Evolutionary conservation across 2,329 filamentous ascomycete genomes (phyloP).

Genomic region (Botryotinia narcissicola): DNA sequence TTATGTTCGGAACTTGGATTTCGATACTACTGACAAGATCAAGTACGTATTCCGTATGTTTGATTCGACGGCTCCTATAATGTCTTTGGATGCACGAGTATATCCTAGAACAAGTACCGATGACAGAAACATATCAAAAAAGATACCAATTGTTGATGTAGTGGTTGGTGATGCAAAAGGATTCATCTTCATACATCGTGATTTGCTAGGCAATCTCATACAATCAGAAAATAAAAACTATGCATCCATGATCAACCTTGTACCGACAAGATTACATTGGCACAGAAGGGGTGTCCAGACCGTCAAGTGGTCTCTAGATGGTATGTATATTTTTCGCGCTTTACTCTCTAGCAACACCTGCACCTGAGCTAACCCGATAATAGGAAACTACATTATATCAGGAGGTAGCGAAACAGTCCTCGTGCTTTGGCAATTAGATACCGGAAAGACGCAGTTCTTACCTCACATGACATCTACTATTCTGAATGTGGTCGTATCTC

Average conservation of each 20-base stretch:
- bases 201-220: slow-evolving; percentile 58
- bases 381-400: slow-evolving; percentile 90
- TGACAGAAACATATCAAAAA: slow-evolving; percentile 36
- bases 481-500: slow-evolving; percentile 79
- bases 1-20: slow-evolving; percentile 41
- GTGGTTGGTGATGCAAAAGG: slow-evolving; percentile 75
- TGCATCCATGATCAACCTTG: slow-evolving; percentile 40
- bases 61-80: slow-evolving; percentile 61
- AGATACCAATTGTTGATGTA: slow-evolving; percentile 59
- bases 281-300: slow-evolving; percentile 80
- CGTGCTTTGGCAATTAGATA: slow-evolving; percentile 91
- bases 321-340: slow-evolving; percentile 47
- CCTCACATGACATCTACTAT: slow-evolving; percentile 88
- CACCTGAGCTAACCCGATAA: slow-evolving; percentile 35
- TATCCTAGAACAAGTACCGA: slow-evolving; percentile 32
- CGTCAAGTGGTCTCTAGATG: slow-evolving; percentile 89
- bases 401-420: slow-evolving; percentile 87
- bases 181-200: slow-evolving; percentile 76
- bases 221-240: slow-evolving; percentile 42
- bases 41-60: slow-evolving; percentile 58
- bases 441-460: slow-evolving; percentile 74
- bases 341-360: not conserved
- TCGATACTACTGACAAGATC: slow-evolving; percentile 43
- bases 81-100: slow-evolving; percentile 62
- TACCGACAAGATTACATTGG: slow-evolving; percentile 77